Conservation (phyloP, 768 basidiomycete genomes). For the Suillus americanus region DNA sequence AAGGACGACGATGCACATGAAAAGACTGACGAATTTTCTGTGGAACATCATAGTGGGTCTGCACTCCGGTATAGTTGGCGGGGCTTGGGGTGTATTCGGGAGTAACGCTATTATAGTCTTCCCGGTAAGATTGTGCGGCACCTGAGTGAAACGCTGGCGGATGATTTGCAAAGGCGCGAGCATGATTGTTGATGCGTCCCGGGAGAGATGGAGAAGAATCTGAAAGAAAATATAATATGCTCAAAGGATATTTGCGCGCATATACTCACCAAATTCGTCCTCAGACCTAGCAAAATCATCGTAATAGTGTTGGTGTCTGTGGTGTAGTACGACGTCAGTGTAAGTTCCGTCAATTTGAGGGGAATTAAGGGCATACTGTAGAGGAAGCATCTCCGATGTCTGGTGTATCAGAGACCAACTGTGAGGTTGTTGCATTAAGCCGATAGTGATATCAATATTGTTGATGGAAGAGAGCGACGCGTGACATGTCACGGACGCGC, state of each 20-base stretch:
- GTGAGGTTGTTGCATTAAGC: background rate
- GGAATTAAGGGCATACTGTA: background rate
- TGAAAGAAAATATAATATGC: slow-evolving; percentile 26
- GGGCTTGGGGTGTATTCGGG: background rate
- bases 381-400: background rate
- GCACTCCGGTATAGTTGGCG: background rate
- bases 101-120: background rate
- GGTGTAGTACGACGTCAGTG: background rate
- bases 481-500: slow-evolving; percentile 28
- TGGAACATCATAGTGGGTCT: background rate
- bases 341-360: background rate
- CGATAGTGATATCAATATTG: no score
- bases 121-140: background rate
- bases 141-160: background rate
- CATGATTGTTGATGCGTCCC: slow-evolving; percentile 15
- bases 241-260: slow-evolving; percentile 12
- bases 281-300: slow-evolving; percentile 9
- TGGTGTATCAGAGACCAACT: background rate
- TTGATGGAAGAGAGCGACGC: background rate
- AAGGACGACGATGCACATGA: background rate
- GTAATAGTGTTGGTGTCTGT: slow-evolving; percentile 8
- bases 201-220: slow-evolving; percentile 37
- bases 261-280: slow-evolving; percentile 25
- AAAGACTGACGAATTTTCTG: background rate
- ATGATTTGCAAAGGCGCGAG: background rate